A percentile compares a stretch with the other conserved stretches of the same genome.
These are phyloP conservation scores for Copromyces sp. DNA, from an alignment of 495 filamentous ascomycete species.

Conservation along the genomic window DNA sequence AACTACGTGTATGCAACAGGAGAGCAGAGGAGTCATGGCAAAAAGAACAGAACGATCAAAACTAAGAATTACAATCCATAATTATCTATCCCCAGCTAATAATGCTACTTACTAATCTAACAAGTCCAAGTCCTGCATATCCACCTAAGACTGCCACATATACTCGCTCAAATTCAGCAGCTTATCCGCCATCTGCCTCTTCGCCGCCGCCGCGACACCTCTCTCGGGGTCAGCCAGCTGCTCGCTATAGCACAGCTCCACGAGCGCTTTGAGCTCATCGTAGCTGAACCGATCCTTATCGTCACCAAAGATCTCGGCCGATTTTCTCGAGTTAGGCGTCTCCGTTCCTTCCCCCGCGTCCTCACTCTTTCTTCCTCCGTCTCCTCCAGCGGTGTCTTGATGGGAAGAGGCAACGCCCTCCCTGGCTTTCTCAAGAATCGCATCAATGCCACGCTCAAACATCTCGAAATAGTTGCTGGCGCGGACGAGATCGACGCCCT, in stretches of 20 bases:
- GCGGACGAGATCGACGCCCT: constrained; percentile 55
- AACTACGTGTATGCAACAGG: not conserved
- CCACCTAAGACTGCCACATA: constrained; percentile 53
- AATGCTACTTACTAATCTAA: not conserved
- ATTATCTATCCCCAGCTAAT: not conserved
- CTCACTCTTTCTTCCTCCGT: constrained; percentile 22
- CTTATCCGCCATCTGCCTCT: constrained; percentile 65
- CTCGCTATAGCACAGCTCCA: constrained; percentile 84
- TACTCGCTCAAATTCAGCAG: constrained; percentile 66
- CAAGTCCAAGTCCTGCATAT: not conserved
- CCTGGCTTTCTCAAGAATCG: constrained; percentile 53
- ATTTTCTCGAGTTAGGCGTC: not conserved
- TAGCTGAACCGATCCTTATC: constrained; percentile 52
- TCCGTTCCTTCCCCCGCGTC: not conserved
- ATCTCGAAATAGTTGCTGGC: constrained; percentile 71
- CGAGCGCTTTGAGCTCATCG: constrained; percentile 72
- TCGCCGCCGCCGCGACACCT: constrained; percentile 62
- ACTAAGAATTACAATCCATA: not conserved
- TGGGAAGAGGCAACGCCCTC: constrained; percentile 29
- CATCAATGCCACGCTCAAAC: constrained; percentile 67
- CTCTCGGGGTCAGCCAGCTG: constrained; percentile 58
- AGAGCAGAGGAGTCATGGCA: not conserved
- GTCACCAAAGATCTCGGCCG: constrained; percentile 15
- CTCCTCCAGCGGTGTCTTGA: constrained; percentile 13
- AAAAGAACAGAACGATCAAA: not conserved